Base-by-base conservation (phyloP, 345 rosid species). In the Gossypium stocksii region DNA sequence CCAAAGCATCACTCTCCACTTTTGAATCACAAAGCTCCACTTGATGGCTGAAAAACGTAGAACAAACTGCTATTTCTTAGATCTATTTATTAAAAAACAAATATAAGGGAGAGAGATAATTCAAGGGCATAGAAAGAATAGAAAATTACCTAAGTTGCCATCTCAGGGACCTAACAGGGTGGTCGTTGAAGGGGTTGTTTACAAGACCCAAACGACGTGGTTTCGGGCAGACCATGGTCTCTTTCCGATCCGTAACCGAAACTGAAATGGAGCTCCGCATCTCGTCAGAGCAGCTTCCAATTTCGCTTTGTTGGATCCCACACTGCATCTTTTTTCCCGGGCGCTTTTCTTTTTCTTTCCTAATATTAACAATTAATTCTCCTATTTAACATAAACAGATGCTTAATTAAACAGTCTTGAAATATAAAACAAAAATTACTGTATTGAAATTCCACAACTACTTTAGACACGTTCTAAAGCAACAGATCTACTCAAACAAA, bases 1-100 rank as follows among this genome's bases (percentile, higher is more conserved):
- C 98, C 80, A 92, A 87, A 76, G 87, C 80, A 81, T 92, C 95
- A 66, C 72, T 73, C 75, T 85, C 86, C 1, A 87, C 74, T 81
- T 79, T 86, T 12, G 96, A 79, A 71, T 91, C 97, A 80, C 70
- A 77, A 38, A 84, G 19, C 80, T 89, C 91, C 15, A 87, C 58
- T 77, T 94, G 98, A 67, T 87, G 87, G 82, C 97, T 92, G 86
- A 57, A 84, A 79, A 57, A 34, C 15, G 20, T 54, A 12, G n/a
- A 51, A 70, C 49, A 63, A 66, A 4, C 25, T n/a, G 20, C 3
- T 41, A 49, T 25, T 68, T 25, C 15, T 48, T 51, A 49, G 19
- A 1, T 15, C 11, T 68, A 49, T 13, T 68, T 68, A 46, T 29
- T 25, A 1, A 58, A 16, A 38, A 9, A 20, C 11, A 23, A 11